Base-by-base conservation (phyloP, 495 filamentous ascomycete genomes). In the Tetracladium marchalianum region DNA sequence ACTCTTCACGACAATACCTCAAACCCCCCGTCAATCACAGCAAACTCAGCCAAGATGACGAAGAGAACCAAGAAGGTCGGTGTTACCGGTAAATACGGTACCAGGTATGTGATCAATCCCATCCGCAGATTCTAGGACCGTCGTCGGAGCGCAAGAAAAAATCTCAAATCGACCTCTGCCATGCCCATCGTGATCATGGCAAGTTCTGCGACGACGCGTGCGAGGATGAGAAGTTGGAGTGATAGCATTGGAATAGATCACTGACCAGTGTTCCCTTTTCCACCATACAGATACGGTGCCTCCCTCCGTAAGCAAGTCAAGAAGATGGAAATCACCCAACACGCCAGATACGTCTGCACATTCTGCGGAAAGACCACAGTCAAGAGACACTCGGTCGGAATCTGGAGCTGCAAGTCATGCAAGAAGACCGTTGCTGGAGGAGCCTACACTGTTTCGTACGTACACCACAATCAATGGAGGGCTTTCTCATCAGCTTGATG, bases 231-330 rank as follows among this genome's bases (percentile, higher is more conserved):
- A 41, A 22, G 17, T 31, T 34, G 43, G 22, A 51, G 35, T 31
- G n/a, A 12, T 34, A 7, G 31, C 43, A 11, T 31, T 41, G 27
- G 24, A 42, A 11, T 46, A 16, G 31, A 44, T 43, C 22, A 35
- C 27, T 44, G 15, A 57, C 50, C 32, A 36, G 38, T 10, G 12
- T 39, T 39, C 7, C 10, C 39, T 36, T 46, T 2, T 31, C 16
- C 24, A 32, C 42, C 44, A 18, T 17, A 51, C 51, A 82, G 92
- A 82, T 98, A 98, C 72, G 92, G 92, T 84, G 92, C 92, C 67
- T 98, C 92, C 62, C 86, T 98, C 71, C 87, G 92, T 76, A 98
- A 97, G 78, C 92, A 96, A 70, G 87, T 97, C 66, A 98, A 98
- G 86, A 95, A 95, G 82, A 95, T 96, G 85, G 92, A 98, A 84